A percentile compares a stretch with the other conserved stretches of the same genome.
Evolutionary conservation across 768 basidiomycete species (phyloP).

Genomic region (Russula emetica): DNA sequence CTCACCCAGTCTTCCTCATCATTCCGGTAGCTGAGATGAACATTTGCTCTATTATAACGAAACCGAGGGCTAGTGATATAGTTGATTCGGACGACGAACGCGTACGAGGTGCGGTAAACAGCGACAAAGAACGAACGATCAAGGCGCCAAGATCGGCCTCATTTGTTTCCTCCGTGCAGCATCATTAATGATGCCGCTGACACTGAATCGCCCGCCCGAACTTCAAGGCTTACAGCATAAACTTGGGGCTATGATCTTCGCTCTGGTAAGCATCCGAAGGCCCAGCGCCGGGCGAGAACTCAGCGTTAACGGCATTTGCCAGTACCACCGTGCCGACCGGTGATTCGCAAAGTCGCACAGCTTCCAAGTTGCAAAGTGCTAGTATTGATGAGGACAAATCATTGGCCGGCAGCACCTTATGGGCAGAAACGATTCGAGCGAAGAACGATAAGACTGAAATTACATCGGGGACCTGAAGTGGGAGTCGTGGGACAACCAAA

Average conservation of each 20-base stretch:
- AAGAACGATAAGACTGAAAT: too few relatives aligned
- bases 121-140: background rate
- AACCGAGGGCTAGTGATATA: background rate
- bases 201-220: background rate
- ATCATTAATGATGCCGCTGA: background rate
- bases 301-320: background rate
- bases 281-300: background rate
- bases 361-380: too few relatives aligned
- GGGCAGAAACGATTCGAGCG: too few relatives aligned
- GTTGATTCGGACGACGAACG: background rate
- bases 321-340: background rate
- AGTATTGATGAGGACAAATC: too few relatives aligned
- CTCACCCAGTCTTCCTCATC: background rate
- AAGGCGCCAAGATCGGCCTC: too few relatives aligned
- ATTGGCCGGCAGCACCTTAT: too few relatives aligned
- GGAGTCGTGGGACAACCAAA: too few relatives aligned
- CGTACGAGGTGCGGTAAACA: background rate
- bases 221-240: background rate
- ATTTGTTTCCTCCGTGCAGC: background rate
- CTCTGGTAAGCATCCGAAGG: background rate
- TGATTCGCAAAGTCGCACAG: too few relatives aligned
- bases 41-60: background rate
- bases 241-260: background rate
- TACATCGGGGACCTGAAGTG: too few relatives aligned
- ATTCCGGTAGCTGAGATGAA: background rate